A percentile compares a stretch with the other conserved stretches of the same genome.
Conservation (phyloP, 768 basidiomycete genomes). For the Mycena rosella region DNA sequence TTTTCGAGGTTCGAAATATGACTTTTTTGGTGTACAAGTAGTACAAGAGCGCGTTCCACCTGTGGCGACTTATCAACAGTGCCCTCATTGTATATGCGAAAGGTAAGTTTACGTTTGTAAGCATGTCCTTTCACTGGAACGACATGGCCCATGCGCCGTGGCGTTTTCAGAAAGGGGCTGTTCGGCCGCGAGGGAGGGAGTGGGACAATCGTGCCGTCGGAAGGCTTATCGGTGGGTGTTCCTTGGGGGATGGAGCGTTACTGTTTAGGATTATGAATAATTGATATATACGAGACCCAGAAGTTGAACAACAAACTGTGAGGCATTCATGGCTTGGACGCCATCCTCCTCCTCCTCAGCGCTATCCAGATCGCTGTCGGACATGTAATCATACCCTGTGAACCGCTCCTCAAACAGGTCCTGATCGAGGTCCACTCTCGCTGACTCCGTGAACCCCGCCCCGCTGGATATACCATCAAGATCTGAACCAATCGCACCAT, state of each 20-base stretch:
- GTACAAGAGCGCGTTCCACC: conserved; percentile 32
- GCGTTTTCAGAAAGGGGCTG: no score
- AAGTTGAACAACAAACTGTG: no score
- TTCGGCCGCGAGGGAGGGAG: not conserved
- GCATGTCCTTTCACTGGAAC: conserved; percentile 27
- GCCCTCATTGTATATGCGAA: not conserved
- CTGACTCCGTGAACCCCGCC: conserved; percentile 21
- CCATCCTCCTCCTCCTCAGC: conserved; percentile 19
- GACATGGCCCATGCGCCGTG: conserved; percentile 16
- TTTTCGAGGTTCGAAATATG: conserved; percentile 12
- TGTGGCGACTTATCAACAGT: not conserved
- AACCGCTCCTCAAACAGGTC: not conserved
- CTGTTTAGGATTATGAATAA: no score
- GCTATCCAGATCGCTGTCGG: conserved; percentile 32
- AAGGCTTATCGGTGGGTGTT: no score
- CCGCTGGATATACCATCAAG: not conserved
- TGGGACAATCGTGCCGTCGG: not conserved
- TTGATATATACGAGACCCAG: no score
- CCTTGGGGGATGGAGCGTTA: no score
- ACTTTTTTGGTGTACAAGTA: conserved; percentile 30
- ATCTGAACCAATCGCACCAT: not conserved
- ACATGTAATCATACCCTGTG: conserved; percentile 22
- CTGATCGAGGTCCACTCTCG: conserved; percentile 19
- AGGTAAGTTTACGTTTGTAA: conserved; percentile 18
- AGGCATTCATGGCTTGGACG: not conserved